Base-by-base conservation (phyloP, 495 filamentous ascomycete genomes). In the Penicillium fimorum region DNA sequence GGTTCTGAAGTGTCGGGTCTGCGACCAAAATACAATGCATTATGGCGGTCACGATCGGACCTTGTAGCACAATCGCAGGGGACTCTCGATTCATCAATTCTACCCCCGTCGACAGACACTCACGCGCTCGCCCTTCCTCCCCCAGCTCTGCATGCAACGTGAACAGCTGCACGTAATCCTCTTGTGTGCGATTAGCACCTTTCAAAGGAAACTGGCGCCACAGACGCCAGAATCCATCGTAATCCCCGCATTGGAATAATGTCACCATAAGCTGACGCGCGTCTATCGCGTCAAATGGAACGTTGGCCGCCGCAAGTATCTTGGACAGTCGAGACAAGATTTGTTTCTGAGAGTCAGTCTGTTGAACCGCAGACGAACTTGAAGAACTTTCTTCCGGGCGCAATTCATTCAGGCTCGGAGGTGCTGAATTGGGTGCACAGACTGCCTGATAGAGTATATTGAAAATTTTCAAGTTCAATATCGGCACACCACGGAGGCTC, bases 61-160 rank as follows among this genome's bases (percentile, higher is more conserved):
- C 72, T 30, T 75, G 61, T 5, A 81, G 44, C 10, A 45, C 38
- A 13, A 90, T 78, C 1, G 73, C 68, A 12, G 82, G 82, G 5
- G 75, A 59, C 65, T 91, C 88, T 37, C 71, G 66, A 3, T 56
- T 60, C 83, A 91, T 85, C 63, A 85, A 81, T 18, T 77, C 73
- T 9, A 82, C 67, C 66, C 77, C 78, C 25, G 66, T 73, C 32
- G 81, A 74, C 10, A 87, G 53, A 20, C 76, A 78, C 33, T 76
- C 64, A 22, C 79, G 75, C 27, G 77, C 81, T 27, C 75, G 67
- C 3, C 42, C 58, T 58, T 78, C 72, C 38, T 84, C 70, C 1
- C 69, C 65, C 0, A 76, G 75, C 20, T 76, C 63, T 0, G 80
- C 78, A 27, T 87, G 74, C 12, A 78, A 52, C 24, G 67, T 55